Evolutionary conservation across 1,139 yeast species (phyloP).

Genomic region (Geotrichum candidum): DNA sequence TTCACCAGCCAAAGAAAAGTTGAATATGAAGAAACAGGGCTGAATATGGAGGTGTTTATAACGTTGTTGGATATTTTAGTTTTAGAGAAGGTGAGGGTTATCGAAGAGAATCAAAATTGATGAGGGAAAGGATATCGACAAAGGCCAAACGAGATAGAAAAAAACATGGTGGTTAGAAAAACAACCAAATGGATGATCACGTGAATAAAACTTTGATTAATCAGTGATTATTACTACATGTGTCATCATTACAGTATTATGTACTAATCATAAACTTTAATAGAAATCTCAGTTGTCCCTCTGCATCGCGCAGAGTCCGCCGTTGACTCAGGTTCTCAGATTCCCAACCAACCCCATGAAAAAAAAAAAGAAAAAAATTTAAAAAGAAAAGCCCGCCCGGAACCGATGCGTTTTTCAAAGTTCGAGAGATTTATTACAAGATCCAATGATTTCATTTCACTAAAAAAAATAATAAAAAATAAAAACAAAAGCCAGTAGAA

Average conservation of each 20-base stretch:
- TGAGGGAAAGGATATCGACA: neutral
- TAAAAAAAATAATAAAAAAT: too few species aligned
- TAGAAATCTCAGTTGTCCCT: too few species aligned
- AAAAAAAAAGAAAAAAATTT: too few species aligned
- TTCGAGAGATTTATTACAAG: too few species aligned
- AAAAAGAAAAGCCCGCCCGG: too few species aligned
- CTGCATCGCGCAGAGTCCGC: too few species aligned
- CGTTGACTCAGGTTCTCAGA: too few species aligned
- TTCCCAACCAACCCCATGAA: too few species aligned
- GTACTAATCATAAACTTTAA: constrained; percentile 4
- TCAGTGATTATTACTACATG: neutral
- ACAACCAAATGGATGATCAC: neutral
- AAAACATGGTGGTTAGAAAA: neutral
- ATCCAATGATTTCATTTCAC: too few species aligned
- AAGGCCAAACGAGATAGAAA: neutral
- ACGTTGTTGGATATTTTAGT: neutral
- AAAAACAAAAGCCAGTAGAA: too few species aligned
- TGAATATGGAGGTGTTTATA: neutral
- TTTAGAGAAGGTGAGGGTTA: neutral
- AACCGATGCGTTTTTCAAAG: too few species aligned
- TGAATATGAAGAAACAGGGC: neutral
- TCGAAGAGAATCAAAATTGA: neutral
- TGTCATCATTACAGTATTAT: constrained; percentile 14
- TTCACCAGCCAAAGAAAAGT: neutral
- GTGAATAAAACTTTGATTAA: neutral